Conservation (phyloP, 805 yeast genomes). For the Saturnispora saitoi region DNA sequence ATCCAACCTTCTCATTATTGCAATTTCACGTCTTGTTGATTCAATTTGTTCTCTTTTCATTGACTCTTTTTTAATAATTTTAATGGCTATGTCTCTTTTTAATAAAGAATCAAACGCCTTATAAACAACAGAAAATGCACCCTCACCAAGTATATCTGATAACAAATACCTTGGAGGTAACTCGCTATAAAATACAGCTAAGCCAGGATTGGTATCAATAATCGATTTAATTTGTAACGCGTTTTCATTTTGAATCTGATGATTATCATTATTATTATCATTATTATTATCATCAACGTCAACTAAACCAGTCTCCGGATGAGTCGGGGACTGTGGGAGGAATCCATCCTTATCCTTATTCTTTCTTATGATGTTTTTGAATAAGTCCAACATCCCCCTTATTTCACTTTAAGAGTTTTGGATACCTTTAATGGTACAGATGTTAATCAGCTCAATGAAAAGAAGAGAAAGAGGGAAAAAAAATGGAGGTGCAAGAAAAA, state of each 20-base stretch:
- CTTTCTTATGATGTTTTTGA: constrained; percentile 22
- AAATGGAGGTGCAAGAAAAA: background rate
- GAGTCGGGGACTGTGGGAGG: constrained; percentile 7
- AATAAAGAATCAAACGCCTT: constrained; percentile 47
- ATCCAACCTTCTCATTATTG: constrained; percentile 56
- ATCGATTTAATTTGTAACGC: constrained; percentile 3
- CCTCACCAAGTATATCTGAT: constrained; percentile 52
- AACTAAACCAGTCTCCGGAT: background rate
- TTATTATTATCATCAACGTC: too few species aligned
- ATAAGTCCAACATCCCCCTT: constrained; percentile 22
- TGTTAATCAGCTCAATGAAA: background rate
- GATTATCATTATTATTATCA: too few species aligned
- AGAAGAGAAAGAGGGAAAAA: background rate
- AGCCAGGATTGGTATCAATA: constrained; percentile 11
- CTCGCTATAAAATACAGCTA: constrained; percentile 21
- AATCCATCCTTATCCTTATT: constrained; percentile 6
- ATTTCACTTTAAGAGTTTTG: too few species aligned
- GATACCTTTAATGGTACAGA: too few species aligned
- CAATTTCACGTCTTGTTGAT: constrained; percentile 61
- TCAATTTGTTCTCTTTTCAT: constrained; percentile 44
- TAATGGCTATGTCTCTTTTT: constrained; percentile 54
- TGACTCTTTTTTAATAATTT: constrained; percentile 57
- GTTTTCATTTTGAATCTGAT: background rate
- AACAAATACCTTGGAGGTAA: constrained; percentile 23
- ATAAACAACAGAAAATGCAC: constrained; percentile 85